Base-by-base conservation (phyloP, 768 basidiomycete species). In the Boletus sp. region DNA sequence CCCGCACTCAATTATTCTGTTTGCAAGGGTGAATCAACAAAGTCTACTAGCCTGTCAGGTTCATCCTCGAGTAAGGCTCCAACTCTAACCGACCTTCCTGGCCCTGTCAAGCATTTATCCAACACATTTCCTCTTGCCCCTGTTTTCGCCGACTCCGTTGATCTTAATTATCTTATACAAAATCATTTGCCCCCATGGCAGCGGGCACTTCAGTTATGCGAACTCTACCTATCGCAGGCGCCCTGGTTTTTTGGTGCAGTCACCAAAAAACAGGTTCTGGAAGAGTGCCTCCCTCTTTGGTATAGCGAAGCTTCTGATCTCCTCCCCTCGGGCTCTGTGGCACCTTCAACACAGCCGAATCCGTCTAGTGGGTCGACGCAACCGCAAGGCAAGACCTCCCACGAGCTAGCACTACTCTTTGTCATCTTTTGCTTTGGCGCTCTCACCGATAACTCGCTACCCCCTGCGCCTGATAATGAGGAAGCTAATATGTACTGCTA, bases 181-280 rank as follows among this genome's bases (percentile, higher is more conserved):
- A 66, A 72, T 15, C 79, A 82, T 64, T 77, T 90, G 1, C 89
- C 89, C 0, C 69, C 80, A 0, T 86, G 82, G 78, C 66, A 72
- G 8, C 84, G 86, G 37, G 83, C 85, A 0, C 74, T 71, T 45
- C 78, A 82, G 33, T 77, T 91, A 35, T 80, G 79, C 61, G 79
- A 83, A n/a, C 76, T 88, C 12, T 91, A 90, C 68, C 78, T 90
- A 40, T 84, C 85, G n/a, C 84, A 87, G 64, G 86, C 88, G 3
- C 85, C 86, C 0, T 91, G 89, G 89, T 89, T 90, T 66, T 89
- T 88, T 56, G 85, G 87, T 20, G 84, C 87, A 2, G 82, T 90
- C 37, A 84, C 84, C 3, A 75, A 77, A 44, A 75, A 74, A 15
- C 88, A 91, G 58, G 70, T 88, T 9, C 69, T 81, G n/a, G 83